Evolutionary conservation across 2,329 filamentous ascomycete genomes (phyloP).

Genomic region (Fusarium globosum): DNA sequence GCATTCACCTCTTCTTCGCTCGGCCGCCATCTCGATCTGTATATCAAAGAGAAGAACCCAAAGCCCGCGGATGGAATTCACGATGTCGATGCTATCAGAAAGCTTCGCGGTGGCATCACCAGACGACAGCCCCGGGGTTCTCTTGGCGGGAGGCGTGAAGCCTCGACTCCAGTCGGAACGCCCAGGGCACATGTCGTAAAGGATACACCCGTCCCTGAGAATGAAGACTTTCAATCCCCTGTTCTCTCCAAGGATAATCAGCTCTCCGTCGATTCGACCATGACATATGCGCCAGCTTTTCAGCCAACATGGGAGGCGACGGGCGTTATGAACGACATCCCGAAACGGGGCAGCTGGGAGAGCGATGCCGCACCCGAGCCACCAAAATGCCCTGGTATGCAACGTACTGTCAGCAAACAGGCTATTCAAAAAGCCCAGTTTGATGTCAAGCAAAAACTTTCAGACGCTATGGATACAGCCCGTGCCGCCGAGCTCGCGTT

Average conservation of each 20-base stretch:
- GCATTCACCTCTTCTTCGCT: constrained; percentile 94
- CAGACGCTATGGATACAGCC: constrained; percentile 81
- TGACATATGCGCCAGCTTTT: constrained; percentile 63
- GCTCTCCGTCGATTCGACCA: constrained; percentile 58
- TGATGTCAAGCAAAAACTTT: constrained; percentile 71
- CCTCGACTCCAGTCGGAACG: constrained; percentile 68
- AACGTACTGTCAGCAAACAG: constrained; percentile 62
- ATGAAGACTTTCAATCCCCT: constrained; percentile 52
- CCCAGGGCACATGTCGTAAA: constrained; percentile 56
- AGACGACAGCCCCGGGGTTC: constrained; percentile 81
- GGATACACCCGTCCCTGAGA: constrained; percentile 55
- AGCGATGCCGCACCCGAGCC: constrained; percentile 51
- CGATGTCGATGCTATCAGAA: constrained; percentile 88
- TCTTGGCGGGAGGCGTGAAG: constrained; percentile 65
- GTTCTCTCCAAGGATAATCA: constrained; percentile 56
- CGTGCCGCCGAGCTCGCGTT: constrained; percentile 86
- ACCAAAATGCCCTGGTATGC: constrained; percentile 51
- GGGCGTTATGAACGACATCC: constrained; percentile 81
- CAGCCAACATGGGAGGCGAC: constrained; percentile 79
- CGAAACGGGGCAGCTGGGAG: constrained; percentile 54
- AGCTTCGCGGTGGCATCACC: constrained; percentile 86
- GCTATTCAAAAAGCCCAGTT: constrained; percentile 69
- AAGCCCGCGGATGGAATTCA: constrained; percentile 88
- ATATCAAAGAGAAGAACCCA: constrained; percentile 93
- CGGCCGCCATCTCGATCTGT: constrained; percentile 92